Conservation (phyloP, 1,139 yeast genomes). For the Lodderomyces jiufengensis region DNA sequence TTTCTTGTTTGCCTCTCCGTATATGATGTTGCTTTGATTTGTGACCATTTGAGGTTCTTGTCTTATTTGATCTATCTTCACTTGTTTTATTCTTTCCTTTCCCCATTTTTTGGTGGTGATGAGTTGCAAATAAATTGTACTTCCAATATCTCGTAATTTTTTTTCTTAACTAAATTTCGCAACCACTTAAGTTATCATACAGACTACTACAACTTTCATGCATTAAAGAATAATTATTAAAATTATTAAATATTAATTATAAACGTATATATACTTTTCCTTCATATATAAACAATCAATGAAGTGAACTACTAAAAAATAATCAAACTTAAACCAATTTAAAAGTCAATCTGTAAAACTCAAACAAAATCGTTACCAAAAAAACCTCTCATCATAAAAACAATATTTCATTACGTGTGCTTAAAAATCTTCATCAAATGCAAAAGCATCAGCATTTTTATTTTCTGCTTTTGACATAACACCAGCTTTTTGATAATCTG, state of each 20-base stretch:
- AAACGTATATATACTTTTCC: not conserved
- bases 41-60: constrained; percentile 56
- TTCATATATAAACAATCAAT: too few species aligned
- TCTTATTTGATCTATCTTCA: constrained; percentile 33
- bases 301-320: not conserved
- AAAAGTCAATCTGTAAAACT: constrained; percentile 2
- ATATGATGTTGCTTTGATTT: constrained; percentile 52
- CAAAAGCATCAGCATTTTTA: constrained; percentile 31
- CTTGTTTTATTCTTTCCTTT: constrained; percentile 62
- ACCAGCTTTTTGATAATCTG: constrained; percentile 99
- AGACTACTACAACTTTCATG: too few species aligned
- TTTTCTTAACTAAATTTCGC: too few species aligned
- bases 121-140: not conserved
- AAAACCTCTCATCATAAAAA: not conserved
- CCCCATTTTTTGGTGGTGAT: constrained; percentile 41
- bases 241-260: not conserved
- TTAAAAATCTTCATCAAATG: constrained; percentile 50
- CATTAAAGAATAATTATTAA: not conserved
- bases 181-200: too few species aligned
- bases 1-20: constrained; percentile 48
- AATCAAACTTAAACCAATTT: not conserved
- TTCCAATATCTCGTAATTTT: not conserved
- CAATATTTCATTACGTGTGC: too few species aligned
- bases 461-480: constrained; percentile 66
- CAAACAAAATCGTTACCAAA: too few species aligned